Evolutionary conservation across 768 basidiomycete genomes (phyloP), one percentile per base, ranked within the genome.

Genomic region (Lactarius hengduanensis): DNA sequence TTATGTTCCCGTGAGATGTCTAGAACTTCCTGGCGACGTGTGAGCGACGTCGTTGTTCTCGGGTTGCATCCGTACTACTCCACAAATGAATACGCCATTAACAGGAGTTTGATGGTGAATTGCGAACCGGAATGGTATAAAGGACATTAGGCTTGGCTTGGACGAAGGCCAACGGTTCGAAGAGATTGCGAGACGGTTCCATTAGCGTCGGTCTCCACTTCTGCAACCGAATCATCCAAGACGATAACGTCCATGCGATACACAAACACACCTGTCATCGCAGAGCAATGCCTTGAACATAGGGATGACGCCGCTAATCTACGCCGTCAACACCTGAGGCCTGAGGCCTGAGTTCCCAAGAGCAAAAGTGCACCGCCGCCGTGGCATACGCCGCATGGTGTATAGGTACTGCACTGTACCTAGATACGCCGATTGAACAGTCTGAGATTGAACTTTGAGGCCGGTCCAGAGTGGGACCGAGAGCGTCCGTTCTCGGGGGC

Each of bases 51-150:
- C 4, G 92, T 94, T 75, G 84, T 85, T 1, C 94, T 94, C 3
- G 93, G 94, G 75, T 96, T 96, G 70, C 88, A 89, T 38, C 94
- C 94, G 72, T 88, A 89, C 88, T 91, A 66, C 15, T 55, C 13
- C 57, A 32, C 40, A 1, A n/a, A n/a, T n/a, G n/a, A n/a, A n/a
- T n/a, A n/a, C n/a, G n/a, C n/a, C n/a, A n/a, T n/a, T n/a, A n/a
- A n/a, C n/a, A 47, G 4, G 1, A 36, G 45, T 28, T 15, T 41
- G 54, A 62, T 70, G 58, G 57, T 68, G 4, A 64, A 47, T 45
- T 8, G 20, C 65, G 36, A 38, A 90, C 89, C 4, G 87, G 88
- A 45, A 94, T 87, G 7, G 87, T 94, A 77, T 96, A 96, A 47
- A 96, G 77, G 0, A 88, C 79, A 75, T 85, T 92, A 4, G 94